A percentile compares a stretch with the other conserved stretches of the same genome.
phyloP scores from a whole-genome alignment of 768 basidiomycete species.

The Kockovaella imperatae region DNA sequence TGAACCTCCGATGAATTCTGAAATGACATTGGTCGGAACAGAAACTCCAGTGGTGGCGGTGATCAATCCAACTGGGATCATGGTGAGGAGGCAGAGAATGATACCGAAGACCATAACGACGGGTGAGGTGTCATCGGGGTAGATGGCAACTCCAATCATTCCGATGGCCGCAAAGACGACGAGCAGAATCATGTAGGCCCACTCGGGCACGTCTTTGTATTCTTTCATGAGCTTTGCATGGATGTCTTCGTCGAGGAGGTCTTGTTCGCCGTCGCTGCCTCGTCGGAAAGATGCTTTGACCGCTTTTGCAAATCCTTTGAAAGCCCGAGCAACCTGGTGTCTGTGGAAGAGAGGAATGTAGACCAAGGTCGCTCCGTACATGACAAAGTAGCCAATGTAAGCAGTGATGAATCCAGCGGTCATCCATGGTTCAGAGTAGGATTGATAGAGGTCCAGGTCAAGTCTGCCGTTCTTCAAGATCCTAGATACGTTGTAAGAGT shows the following conservation, averaged over 20 bases:
- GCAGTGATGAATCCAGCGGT: conserved; percentile 48
- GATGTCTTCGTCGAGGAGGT: background rate
- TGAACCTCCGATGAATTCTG: conserved; percentile 8
- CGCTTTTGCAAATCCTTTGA: no score
- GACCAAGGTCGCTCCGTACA: conserved; percentile 30
- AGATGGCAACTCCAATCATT: conserved; percentile 32
- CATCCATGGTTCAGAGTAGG: conserved; percentile 49
- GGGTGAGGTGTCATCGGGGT: conserved; percentile 19
- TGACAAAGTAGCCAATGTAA: conserved; percentile 48
- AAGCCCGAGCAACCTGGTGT: background rate
- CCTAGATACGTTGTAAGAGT: conserved; percentile 49
- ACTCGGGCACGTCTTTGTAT: conserved; percentile 48
- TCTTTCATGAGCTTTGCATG: conserved; percentile 5
- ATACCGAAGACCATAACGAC: conserved; percentile 30
- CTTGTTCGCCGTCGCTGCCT: background rate
- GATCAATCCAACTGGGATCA: conserved; percentile 60
- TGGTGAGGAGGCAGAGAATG: conserved; percentile 49
- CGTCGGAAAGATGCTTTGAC: background rate
- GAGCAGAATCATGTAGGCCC: conserved; percentile 50
- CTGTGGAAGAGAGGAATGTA: background rate
- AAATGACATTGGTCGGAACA: conserved; percentile 8
- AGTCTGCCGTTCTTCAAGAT: conserved; percentile 47
- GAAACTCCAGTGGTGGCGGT: conserved; percentile 51
- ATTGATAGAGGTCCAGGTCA: conserved; percentile 50
- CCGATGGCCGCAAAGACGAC: background rate